These are phyloP conservation scores for Daldinia loculata DNA, from an alignment of 495 filamentous ascomycete species.

Conservation along the genomic window DNA sequence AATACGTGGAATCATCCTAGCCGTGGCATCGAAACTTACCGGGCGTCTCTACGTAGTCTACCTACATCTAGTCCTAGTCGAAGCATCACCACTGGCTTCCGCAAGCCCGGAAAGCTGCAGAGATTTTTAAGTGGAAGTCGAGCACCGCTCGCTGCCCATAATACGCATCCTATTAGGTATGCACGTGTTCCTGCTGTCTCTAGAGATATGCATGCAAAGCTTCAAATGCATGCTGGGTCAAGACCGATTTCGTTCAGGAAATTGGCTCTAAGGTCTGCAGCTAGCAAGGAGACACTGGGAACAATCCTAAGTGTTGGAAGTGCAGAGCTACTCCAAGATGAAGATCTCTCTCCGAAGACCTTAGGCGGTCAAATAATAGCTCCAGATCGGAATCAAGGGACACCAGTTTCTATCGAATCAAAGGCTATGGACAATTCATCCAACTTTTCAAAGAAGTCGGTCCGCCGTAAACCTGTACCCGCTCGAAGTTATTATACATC, in stretches of 20 bases:
- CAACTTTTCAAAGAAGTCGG: slow-evolving; percentile 47
- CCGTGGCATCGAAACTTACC: not conserved
- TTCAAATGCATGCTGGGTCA: slow-evolving; percentile 45
- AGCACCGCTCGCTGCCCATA: slow-evolving; percentile 42
- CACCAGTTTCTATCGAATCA: slow-evolving; percentile 26
- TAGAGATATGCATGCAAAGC: slow-evolving; percentile 47
- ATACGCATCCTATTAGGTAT: slow-evolving; percentile 47
- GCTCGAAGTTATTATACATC: slow-evolving; percentile 24
- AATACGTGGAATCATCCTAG: slow-evolving; percentile 2
- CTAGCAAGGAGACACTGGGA: slow-evolving; percentile 52
- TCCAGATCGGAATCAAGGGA: slow-evolving; percentile 12
- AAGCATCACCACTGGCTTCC: slow-evolving; percentile 49
- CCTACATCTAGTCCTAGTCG: slow-evolving; percentile 39
- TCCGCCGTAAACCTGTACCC: slow-evolving; percentile 48
- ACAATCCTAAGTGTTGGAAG: slow-evolving; percentile 55
- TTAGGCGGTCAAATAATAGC: slow-evolving; percentile 9
- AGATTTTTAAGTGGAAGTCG: slow-evolving; percentile 52
- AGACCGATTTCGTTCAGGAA: slow-evolving; percentile 47
- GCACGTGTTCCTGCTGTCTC: slow-evolving; percentile 46
- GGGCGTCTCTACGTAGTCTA: slow-evolving; percentile 1
- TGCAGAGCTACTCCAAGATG: slow-evolving; percentile 45
- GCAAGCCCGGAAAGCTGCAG: slow-evolving; percentile 51
- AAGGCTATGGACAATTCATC: slow-evolving; percentile 44
- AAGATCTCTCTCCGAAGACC: slow-evolving; percentile 25
- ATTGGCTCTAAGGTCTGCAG: slow-evolving; percentile 46